These are phyloP conservation scores for Ziziphus jujuba DNA, from an alignment of 306 rosid species.

Conservation along the genomic window DNA sequence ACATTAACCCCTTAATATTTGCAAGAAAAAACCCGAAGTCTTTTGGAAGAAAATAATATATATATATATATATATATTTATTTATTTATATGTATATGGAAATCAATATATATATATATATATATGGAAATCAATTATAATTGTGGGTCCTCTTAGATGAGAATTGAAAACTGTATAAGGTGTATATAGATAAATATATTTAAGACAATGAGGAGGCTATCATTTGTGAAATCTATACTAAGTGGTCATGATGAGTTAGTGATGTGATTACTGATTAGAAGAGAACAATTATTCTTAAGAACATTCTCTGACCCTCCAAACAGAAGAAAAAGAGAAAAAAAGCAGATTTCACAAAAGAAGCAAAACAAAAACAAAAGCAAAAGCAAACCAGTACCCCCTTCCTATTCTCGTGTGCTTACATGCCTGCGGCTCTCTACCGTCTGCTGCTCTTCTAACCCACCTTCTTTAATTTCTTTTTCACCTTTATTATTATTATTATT, in stretches of 20 bases:
- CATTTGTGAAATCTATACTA: not conserved
- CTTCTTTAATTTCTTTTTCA: too few species aligned
- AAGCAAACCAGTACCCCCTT: conserved; percentile 30
- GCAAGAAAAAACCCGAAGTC: too few species aligned
- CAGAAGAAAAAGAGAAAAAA: conserved; percentile 25
- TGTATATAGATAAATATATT: not conserved
- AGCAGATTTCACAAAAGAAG: conserved; percentile 10
- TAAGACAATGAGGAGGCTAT: not conserved
- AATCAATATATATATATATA: too few species aligned
- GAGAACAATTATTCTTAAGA: conserved; percentile 32
- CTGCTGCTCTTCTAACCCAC: not conserved
- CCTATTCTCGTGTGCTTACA: conserved; percentile 32
- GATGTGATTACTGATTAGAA: conserved; percentile 20
- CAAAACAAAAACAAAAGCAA: conserved; percentile 26
- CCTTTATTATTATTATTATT: too few species aligned
- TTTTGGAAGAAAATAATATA: too few species aligned
- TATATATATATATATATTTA: too few species aligned
- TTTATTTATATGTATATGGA: too few species aligned
- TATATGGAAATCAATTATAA: too few species aligned
- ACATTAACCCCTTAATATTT: too few species aligned
- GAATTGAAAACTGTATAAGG: not conserved
- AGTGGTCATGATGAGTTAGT: conserved; percentile 41
- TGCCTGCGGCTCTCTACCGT: conserved; percentile 17
- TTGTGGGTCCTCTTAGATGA: too few species aligned
- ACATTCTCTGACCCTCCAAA: conserved; percentile 47